Evolutionary conservation across 108 stramenopile species (phyloP).

Genomic region (Skeletonema potamos): DNA sequence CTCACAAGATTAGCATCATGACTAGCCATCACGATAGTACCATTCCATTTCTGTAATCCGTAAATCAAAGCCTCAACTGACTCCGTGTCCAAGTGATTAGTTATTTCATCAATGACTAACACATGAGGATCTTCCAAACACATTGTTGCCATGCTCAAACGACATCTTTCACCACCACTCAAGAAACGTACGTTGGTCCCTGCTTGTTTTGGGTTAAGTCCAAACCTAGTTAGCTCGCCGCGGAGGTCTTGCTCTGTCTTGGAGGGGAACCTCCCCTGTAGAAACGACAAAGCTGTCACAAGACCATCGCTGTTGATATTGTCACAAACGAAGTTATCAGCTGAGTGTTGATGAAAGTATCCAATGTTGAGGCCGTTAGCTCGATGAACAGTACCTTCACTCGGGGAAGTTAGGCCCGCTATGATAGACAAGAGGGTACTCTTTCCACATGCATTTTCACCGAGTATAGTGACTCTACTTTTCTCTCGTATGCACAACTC

Average conservation of each 20-base stretch:
- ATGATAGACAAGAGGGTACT: slow-evolving; percentile 88
- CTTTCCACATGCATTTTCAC: slow-evolving; percentile 89
- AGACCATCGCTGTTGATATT: slow-evolving; percentile 6
- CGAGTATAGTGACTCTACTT: slow-evolving; percentile 65
- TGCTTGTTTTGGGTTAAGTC: slow-evolving; percentile 75
- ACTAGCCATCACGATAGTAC: slow-evolving; percentile 58
- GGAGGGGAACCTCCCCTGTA: slow-evolving; percentile 47
- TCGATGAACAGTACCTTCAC: slow-evolving; percentile 75
- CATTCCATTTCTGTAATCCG: slow-evolving; percentile 79
- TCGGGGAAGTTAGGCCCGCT: slow-evolving; percentile 74
- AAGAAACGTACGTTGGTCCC: slow-evolving; percentile 79
- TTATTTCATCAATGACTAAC: slow-evolving; percentile 89
- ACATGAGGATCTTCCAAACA: slow-evolving; percentile 85
- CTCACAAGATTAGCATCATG: slow-evolving; percentile 71
- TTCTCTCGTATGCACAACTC: slow-evolving; percentile 76
- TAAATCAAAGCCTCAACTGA: slow-evolving; percentile 92
- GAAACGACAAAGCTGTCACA: slow-evolving; percentile 48
- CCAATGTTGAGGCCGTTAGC: slow-evolving; percentile 77
- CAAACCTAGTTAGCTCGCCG: slow-evolving; percentile 81
- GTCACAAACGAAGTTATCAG: slow-evolving; percentile 62
- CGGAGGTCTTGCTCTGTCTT: slow-evolving; percentile 83
- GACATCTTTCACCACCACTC: slow-evolving; percentile 93
- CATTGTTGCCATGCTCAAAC: slow-evolving; percentile 83
- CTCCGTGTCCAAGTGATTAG: slow-evolving; percentile 91
- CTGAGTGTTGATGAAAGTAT: slow-evolving; percentile 84